A percentile compares a stretch with the other conserved stretches of the same genome.
phyloP scores from a whole-genome alignment of 2,329 filamentous ascomycete genomes.

The Penicillium capsulatum region DNA sequence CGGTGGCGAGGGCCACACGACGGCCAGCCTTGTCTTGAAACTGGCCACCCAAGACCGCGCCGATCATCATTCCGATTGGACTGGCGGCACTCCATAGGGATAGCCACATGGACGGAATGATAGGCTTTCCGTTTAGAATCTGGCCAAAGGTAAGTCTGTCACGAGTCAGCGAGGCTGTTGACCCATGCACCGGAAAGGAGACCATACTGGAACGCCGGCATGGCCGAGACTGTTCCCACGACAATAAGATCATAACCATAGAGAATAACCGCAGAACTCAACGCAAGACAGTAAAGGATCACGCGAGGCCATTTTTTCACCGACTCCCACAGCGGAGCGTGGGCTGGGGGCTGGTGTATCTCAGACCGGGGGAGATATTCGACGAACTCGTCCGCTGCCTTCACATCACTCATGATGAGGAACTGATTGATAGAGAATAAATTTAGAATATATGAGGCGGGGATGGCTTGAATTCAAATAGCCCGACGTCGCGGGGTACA shows the following conservation, averaged over 20 bases:
- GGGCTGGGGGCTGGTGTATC: neutral
- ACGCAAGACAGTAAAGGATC: conserved; percentile 14
- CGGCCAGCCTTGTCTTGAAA: conserved; percentile 41
- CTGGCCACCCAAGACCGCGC: conserved; percentile 36
- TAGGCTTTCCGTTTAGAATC: conserved; percentile 27
- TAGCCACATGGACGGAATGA: conserved; percentile 41
- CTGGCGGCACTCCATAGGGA: conserved; percentile 42
- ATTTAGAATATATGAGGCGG: too few relatives aligned
- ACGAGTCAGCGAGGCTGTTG: neutral
- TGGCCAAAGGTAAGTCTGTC: conserved; percentile 26
- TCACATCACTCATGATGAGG: too few relatives aligned
- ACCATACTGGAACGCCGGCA: conserved; percentile 28
- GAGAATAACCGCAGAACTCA: conserved; percentile 23
- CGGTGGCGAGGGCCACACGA: conserved; percentile 31
- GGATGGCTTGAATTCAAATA: too few relatives aligned
- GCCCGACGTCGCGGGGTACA: too few relatives aligned
- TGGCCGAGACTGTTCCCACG: conserved; percentile 25
- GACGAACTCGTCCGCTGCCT: conserved; percentile 2
- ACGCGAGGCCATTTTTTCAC: conserved; percentile 15
- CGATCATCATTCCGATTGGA: conserved; percentile 36
- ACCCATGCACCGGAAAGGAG: neutral
- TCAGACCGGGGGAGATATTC: conserved; percentile 3
- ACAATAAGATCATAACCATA: conserved; percentile 30
- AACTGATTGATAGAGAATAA: too few relatives aligned
- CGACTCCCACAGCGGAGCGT: conserved; percentile 15